Evolutionary conservation across 1,284 basidiomycete species (phyloP).

Genomic region (Malassezia furfur): DNA sequence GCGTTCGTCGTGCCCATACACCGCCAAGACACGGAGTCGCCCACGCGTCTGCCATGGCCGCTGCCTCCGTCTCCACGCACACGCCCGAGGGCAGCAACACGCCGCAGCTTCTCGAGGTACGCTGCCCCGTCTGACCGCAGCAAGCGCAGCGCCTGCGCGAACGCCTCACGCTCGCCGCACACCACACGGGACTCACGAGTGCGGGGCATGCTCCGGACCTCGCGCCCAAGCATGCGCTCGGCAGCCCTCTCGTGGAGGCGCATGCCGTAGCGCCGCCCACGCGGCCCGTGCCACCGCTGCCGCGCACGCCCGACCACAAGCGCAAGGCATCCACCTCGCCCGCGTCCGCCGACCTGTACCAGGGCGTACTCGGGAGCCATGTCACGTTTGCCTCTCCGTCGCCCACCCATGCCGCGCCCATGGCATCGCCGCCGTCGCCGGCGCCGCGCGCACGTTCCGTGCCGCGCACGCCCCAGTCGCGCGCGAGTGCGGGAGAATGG

Average conservation of each 20-base stretch:
- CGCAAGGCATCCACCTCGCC: neutral
- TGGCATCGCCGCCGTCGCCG: no score
- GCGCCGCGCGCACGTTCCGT: no score
- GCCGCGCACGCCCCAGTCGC: neutral
- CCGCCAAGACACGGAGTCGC: neutral
- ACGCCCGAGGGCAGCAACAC: neutral
- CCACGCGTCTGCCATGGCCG: neutral
- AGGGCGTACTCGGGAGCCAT: neutral
- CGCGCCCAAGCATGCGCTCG: neutral
- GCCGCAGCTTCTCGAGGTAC: neutral
- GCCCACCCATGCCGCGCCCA: no score
- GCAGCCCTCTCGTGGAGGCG: neutral
- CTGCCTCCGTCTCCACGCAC: neutral
- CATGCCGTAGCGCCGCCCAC: neutral
- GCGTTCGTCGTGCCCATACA: neutral
- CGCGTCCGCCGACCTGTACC: slow-evolving; percentile 5
- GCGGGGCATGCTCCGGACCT: no score
- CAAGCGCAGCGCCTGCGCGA: slow-evolving; percentile 5
- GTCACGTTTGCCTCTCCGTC: neutral
- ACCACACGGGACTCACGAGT: slow-evolving; percentile 6
- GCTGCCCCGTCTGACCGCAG: neutral
- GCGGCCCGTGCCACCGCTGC: neutral
- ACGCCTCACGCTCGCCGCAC: slow-evolving; percentile 8
- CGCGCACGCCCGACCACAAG: neutral
- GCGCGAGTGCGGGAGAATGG: slow-evolving; percentile 4